phyloP scores from a whole-genome alignment of 768 basidiomycete genomes.

The Hygrophorus pudorinus region DNA sequence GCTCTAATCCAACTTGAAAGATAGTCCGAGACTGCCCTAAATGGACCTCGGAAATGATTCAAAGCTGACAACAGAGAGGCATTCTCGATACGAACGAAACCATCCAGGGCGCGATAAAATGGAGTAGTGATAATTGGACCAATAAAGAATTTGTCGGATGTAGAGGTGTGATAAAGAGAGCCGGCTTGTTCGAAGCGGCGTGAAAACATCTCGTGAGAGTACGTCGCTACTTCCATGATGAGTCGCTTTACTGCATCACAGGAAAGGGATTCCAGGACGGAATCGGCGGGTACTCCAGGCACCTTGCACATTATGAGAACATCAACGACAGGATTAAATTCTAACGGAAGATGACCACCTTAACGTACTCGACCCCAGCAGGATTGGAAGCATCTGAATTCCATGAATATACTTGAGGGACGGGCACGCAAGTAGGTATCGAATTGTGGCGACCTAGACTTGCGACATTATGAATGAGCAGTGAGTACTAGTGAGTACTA shows the following conservation, averaged over 20 bases:
- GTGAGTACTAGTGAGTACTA: no score
- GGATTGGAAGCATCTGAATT: constrained; percentile 11
- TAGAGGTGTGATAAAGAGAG: constrained; percentile 10
- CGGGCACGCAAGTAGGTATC: constrained; percentile 10
- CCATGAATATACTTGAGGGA: constrained; percentile 10
- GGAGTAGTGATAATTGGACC: no score
- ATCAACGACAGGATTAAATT: background rate
- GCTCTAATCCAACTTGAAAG: no score
- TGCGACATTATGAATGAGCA: background rate
- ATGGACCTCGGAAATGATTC: no score
- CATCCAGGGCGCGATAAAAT: no score
- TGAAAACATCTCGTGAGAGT: constrained; percentile 7
- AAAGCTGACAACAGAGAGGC: background rate
- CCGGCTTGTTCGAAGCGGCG: constrained; percentile 10
- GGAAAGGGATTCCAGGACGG: constrained; percentile 10
- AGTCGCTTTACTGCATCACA: constrained; percentile 4
- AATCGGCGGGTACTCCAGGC: constrained; percentile 7
- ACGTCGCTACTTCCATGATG: constrained; percentile 11
- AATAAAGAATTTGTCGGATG: constrained; percentile 3
- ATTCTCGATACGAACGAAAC: constrained; percentile 6
- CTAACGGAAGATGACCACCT: background rate
- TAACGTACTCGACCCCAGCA: constrained; percentile 14
- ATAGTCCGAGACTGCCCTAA: no score
- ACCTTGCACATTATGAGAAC: constrained; percentile 9
- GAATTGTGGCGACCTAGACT: constrained; percentile 12